Evolutionary conservation across 257 asterid species (phyloP), one percentile per base, ranked within the genome.

Genomic region (Oldenlandia corymbosa): DNA sequence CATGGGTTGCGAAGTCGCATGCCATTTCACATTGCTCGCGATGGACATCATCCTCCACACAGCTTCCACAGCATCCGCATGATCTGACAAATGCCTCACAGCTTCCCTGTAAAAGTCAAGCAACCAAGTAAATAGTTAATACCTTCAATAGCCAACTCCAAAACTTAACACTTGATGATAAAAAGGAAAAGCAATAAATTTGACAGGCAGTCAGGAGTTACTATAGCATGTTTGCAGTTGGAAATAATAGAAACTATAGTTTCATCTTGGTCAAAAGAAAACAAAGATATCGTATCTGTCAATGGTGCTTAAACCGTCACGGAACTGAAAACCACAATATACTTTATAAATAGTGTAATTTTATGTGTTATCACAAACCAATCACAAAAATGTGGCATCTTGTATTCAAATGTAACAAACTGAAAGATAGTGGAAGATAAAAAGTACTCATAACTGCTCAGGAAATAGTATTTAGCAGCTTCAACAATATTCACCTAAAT

Each of bases 1-100:
- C 79, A 60, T 90, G 99, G 17, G 96, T 84, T 13, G 84, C 96
- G 31, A 90, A 71, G 75, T 93, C 99, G 6, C 96, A 93, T 18
- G 80, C 80, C 2, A 83, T 78, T 64, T 93, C 97, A 32, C 91
- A 93, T 36, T 81, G 93, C 84, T 93, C 99, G 0, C 82, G 87
- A 20, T 83, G 95, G 67, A 42, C 81, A 64, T 90, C 99, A 50
- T 93, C 81, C 88, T 82, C 83, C 65, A 84, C 46, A 23, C 58
- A 66, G 72, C 77, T 73, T 47, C 87, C 87, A 16, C 86, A 76
- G 80, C 95, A 85, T 47, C 95, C 94, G 65, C 96, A 87, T 14
- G 95, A 79, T 71, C 86, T 74, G 43, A 76, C 48, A 21, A 84
- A 54, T 7, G 83, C 88, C 81, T 87, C 97, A 7, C 92, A 90